Base-by-base conservation (phyloP, 176 grass and related monocot species). In the Eremochloa ophiuroides region DNA sequence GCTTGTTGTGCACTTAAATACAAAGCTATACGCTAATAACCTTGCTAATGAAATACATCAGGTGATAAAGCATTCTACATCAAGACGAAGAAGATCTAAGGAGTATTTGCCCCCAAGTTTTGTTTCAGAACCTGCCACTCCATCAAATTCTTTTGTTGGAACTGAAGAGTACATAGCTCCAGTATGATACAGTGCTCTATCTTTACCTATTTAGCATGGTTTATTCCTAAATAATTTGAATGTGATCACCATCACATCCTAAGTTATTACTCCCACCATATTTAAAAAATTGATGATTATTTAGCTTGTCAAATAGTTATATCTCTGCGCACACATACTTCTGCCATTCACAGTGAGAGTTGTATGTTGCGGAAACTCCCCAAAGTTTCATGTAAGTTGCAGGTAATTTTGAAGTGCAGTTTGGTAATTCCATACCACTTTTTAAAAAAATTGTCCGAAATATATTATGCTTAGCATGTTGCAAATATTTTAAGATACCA, bases 131-230 rank as follows among this genome's bases (percentile, higher is more conserved):
- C 96, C 91, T 75, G 87, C 75, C 73, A 91, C 91, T 47, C 96
- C 88, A 85, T 99, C 96, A 4, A 99, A 95, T 91, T 99, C 96
- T 59, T 99, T 99, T 86, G 96, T 99, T 88, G 96, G 96, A 85
- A 99, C 96, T 65, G 96, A 99, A 84, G 96, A 99, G 79, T 99
- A 99, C 77, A 99, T 99, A 77, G 93, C 96, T 82, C 96, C 96
- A 35, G 96, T 99, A 95, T 27, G 84, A 79, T 48, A 60, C 16
- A 55, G n/a, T 78, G 16, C 44, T 34, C 6, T 89, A 59, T 61
- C 59, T 74, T 51, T 72, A 43, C 66, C 42, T 51, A 86, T 38
- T 79, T 62, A 44, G 51, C 74, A 78, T 28, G 9, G 23, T 30
- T 30, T 48, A 28, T 63, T 69, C n/a, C 39, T 61, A 81, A 4